phyloP scores from a whole-genome alignment of 2,329 filamentous ascomycete genomes.

The Exserohilum turcica region DNA sequence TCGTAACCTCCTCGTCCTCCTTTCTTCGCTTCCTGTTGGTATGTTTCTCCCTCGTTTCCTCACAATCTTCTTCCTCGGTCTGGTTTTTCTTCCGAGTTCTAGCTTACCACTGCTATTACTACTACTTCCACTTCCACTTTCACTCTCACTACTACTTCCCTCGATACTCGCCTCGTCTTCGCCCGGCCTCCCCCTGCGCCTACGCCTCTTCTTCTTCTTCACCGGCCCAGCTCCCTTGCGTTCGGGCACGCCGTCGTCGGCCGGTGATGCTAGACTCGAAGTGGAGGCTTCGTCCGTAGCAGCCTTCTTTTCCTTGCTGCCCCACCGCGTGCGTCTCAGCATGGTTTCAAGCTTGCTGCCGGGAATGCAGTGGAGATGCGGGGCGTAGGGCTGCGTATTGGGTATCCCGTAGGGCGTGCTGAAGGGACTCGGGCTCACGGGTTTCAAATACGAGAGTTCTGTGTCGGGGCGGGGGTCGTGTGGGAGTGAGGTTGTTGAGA shows the following conservation, averaged over 20 bases:
- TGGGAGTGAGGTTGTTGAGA: slow-evolving; percentile 32
- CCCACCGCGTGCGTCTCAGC: slow-evolving; percentile 5
- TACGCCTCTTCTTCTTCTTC: too few species aligned
- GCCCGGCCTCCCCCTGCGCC: too few species aligned
- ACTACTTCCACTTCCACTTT: too few species aligned
- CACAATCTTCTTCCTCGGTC: background rate
- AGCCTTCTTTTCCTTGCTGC: too few species aligned
- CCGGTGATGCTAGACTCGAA: background rate
- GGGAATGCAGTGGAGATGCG: background rate
- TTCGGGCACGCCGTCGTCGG: too few species aligned
- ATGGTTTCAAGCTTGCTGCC: background rate
- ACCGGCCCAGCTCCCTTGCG: too few species aligned
- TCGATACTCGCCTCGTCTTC: too few species aligned
- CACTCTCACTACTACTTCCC: too few species aligned
- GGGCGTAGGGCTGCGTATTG: background rate
- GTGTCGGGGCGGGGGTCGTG: slow-evolving; percentile 70
- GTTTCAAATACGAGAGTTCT: slow-evolving; percentile 62
- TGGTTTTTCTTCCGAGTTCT: too few species aligned
- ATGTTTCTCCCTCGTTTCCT: background rate
- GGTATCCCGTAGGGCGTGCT: slow-evolving; percentile 65
- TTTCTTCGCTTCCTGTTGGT: background rate
- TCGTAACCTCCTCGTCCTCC: background rate
- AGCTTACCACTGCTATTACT: too few species aligned
- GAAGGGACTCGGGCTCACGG: slow-evolving; percentile 70
- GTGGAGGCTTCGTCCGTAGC: too few species aligned